Evolutionary conservation across 805 yeast genomes (phyloP), one percentile per base, ranked within the genome.

Genomic region (Candida insectorum): DNA sequence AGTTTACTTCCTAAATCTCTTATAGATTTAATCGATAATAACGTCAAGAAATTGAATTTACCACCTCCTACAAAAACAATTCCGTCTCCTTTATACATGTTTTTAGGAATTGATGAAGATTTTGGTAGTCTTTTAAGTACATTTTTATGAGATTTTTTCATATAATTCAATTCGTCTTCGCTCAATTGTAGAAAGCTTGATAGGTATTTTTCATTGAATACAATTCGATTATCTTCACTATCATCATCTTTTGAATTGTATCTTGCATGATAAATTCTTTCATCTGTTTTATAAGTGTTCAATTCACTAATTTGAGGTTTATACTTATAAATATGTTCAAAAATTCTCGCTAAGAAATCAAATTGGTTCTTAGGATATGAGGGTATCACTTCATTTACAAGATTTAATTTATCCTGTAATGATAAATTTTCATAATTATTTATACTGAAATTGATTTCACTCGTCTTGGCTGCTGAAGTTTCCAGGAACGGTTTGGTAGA

Each of bases 21-120:
- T 31, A 87, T 56, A 40, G 80, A 70, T 47, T 73, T 73, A 34
- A 86, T 71, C 7, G 85, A 76, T 16, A 83, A 61, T 24, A 83
- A 59, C 4, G 86, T 76, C 47, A 81, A 67, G 72, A 91, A 81
- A 41, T 84, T 77, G 56, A 77, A 83, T 45, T 73, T 74, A 3
- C 89, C 93, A 26, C 95, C 95, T 22, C 91, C 94, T 18, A 85
- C 88, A 48, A 69, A 78, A 17, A 75, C 91, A 13, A 81, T 68
- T 7, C 81, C 85, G 36, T 71, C 62, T 1, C 81, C 65, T 16
- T 49, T 31, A 41, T 65, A 65, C n/a, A 65, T 45, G 8, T 55
- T 54, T 6, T 44, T 33, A 1, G 71, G 71, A 17, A 26, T 22
- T 5, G 22, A 13, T 4, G 67, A 58, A 4, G 24, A 20, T 2